phyloP scores from a whole-genome alignment of 192 early-diverging fungal species.

The Rhizophagus sp. region DNA sequence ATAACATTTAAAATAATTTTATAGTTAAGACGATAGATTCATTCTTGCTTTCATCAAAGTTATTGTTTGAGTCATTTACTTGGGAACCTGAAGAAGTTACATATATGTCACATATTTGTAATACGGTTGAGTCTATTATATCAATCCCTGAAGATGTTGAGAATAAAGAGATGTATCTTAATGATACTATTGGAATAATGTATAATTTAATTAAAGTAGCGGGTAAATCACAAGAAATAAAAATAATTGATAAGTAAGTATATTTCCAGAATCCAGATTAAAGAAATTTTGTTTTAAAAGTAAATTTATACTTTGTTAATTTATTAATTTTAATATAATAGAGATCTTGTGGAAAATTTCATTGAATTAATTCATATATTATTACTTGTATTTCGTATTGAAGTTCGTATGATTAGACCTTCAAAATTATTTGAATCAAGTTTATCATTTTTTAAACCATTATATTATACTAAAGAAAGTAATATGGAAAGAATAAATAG shows the following conservation, averaged over 20 bases:
- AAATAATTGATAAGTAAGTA: not conserved
- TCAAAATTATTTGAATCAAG: conserved; percentile 6
- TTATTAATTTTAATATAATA: not conserved
- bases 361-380: not conserved
- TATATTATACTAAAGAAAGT: not conserved
- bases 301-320: not conserved
- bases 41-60: not conserved
- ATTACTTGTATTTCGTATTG: conserved; percentile 2
- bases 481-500: not conserved
- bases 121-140: not conserved
- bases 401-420: conserved; percentile 5
- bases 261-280: not conserved
- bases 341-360: not conserved
- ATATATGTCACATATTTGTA: not conserved
- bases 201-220: not conserved
- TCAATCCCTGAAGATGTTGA: not conserved
- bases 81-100: not conserved
- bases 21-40: not conserved
- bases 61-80: not conserved
- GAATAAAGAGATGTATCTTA: not conserved
- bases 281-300: not conserved
- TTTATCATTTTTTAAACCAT: not conserved
- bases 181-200: not conserved
- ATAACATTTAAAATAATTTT: not conserved
- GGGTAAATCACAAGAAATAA: not conserved